Base-by-base conservation (phyloP, 768 basidiomycete genomes). In the Leccinum longicurvipes region DNA sequence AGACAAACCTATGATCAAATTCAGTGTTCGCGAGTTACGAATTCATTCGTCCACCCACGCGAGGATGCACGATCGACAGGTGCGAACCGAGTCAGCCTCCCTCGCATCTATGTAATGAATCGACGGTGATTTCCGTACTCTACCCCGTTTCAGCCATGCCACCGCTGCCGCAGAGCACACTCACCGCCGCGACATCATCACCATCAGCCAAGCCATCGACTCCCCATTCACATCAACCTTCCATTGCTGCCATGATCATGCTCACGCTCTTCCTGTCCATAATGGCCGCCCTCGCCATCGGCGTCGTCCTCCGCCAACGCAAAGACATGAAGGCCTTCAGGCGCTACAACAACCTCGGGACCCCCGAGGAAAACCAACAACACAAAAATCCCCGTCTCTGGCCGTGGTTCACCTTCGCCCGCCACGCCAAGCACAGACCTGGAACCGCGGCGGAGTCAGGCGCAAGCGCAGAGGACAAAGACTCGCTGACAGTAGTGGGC, bases 61-160 rank as follows among this genome's bases (percentile, higher is more conserved):
- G n/a, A n/a, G n/a, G n/a, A n/a, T n/a, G n/a, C n/a, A n/a, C n/a
- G n/a, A n/a, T n/a, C n/a, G n/a, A n/a, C n/a, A n/a, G n/a, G n/a
- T n/a, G n/a, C n/a, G n/a, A n/a, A n/a, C n/a, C n/a, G n/a, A n/a
- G 63, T 59, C 58, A 63, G 61, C 63, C 64, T 63, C 57, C 47
- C 15, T 4, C 32, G 36, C 55, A 36, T 17, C 17, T n/a, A 36
- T 9, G 34, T 8, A 31, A 31, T 14, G 11, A 36, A 36, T 36
- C 9, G 17, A 29, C 28, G 4, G 25, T 14, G 10, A 3, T 17
- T 19, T 11, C 15, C 15, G 24, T 31, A n/a, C 49, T 34, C 15
- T 27, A 12, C 44, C 25, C 24, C 9, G 19, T 15, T 23, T 29
- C 25, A 24, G 17, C n/a, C 17, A 65, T 67, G 66, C 48, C 65